These are phyloP conservation scores for Massariosphaeria phaeospora DNA, from an alignment of 495 filamentous ascomycete species.

Conservation along the genomic window DNA sequence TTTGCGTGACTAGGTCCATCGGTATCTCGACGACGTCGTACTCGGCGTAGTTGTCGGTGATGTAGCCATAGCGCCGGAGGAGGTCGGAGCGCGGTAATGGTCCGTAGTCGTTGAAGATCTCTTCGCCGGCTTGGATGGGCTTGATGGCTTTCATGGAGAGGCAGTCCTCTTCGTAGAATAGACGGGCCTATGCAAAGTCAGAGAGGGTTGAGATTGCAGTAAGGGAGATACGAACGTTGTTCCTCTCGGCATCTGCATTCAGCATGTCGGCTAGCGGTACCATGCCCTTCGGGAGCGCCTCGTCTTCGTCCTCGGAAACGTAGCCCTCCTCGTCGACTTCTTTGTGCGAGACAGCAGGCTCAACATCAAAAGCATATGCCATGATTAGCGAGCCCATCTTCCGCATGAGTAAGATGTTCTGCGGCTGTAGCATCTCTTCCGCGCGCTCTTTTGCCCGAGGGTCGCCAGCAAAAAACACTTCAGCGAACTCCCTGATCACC, in stretches of 20 bases:
- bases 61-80: constrained; percentile 83
- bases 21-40: constrained; percentile 82
- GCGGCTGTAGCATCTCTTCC: constrained; percentile 39
- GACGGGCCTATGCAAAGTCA: constrained; percentile 48
- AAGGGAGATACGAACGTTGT: constrained; percentile 54
- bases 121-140: constrained; percentile 62
- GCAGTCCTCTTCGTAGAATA: constrained; percentile 62
- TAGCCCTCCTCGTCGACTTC: constrained; percentile 55
- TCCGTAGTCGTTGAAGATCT: constrained; percentile 90
- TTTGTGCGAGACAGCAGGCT: constrained; percentile 47
- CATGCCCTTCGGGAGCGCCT: constrained; percentile 68
- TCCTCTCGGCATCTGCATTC: constrained; percentile 83
- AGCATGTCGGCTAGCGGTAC: constrained; percentile 89
- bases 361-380: constrained; percentile 91
- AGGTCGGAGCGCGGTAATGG: constrained; percentile 76
- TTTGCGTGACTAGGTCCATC: constrained; percentile 48
- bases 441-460: constrained; percentile 34
- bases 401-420: constrained; percentile 61
- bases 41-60: constrained; percentile 66
- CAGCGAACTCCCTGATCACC: constrained; percentile 47
- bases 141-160: constrained; percentile 65
- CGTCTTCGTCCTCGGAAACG: constrained; percentile 63
- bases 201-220: not conserved
- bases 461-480: constrained; percentile 47
- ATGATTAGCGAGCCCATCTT: constrained; percentile 82